These are phyloP conservation scores for Talaromyces sp. DNA, from an alignment of 2,329 filamentous ascomycete species.

Conservation along the genomic window DNA sequence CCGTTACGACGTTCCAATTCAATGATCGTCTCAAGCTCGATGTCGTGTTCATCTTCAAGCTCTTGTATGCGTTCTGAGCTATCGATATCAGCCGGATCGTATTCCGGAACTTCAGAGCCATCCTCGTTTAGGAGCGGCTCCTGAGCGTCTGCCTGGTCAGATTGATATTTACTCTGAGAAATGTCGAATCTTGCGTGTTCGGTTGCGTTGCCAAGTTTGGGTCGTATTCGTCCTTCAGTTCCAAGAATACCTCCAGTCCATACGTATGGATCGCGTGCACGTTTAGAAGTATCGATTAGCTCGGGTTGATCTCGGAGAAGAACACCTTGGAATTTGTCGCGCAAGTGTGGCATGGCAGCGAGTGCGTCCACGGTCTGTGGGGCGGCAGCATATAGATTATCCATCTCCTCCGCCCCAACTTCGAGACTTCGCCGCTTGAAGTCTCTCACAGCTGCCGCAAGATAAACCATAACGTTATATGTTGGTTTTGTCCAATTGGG, in stretches of 20 bases:
- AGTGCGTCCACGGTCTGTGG: constrained; percentile 32
- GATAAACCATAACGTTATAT: constrained; percentile 39
- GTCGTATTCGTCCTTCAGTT: constrained; percentile 18
- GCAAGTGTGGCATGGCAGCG: constrained; percentile 32
- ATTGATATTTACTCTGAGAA: neutral
- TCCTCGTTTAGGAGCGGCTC: neutral
- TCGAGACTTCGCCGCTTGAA: constrained; percentile 30
- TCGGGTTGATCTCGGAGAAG: constrained; percentile 30
- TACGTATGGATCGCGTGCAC: constrained; percentile 17
- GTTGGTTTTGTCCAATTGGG: constrained; percentile 38
- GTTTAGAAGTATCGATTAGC: constrained; percentile 15
- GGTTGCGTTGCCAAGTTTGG: neutral
- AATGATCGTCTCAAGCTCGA: constrained; percentile 19
- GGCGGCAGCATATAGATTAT: constrained; percentile 23
- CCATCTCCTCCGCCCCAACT: constrained; percentile 25
- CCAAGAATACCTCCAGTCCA: constrained; percentile 32
- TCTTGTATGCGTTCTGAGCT: constrained; percentile 13
- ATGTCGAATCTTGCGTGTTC: neutral
- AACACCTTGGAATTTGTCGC: constrained; percentile 35
- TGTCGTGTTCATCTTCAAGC: constrained; percentile 20
- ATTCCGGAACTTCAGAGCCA: neutral
- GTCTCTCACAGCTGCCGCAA: constrained; percentile 35
- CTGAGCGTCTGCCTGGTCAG: neutral
- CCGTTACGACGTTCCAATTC: constrained; percentile 10
- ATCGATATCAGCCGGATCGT: constrained; percentile 1